Conservation (phyloP, 306 rosid genomes). For the Sindora glabra region DNA sequence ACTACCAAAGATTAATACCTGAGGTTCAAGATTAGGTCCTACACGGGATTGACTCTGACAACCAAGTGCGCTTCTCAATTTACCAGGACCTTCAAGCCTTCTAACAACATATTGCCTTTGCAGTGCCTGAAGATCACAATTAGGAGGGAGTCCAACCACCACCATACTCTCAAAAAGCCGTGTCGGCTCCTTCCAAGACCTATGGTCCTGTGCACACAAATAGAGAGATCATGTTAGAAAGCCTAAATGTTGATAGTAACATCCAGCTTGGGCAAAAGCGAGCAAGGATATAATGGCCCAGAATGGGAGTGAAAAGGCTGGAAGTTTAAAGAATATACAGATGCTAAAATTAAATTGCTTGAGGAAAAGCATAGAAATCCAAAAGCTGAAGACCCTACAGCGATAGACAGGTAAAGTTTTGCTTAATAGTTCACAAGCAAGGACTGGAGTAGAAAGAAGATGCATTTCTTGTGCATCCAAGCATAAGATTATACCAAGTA, state of each 20-base stretch:
- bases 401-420: neutral
- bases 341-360: constrained; percentile 1
- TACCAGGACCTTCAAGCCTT: constrained; percentile 59
- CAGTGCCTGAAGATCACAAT: constrained; percentile 74
- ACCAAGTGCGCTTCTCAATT: constrained; percentile 57
- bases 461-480: neutral
- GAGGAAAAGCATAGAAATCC: neutral
- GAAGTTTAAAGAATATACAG: neutral
- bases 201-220: constrained; percentile 47
- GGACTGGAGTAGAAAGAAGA: neutral
- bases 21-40: constrained; percentile 86
- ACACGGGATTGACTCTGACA: constrained; percentile 63
- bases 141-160: constrained; percentile 60
- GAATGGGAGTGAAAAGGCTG: neutral
- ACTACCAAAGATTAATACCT: constrained; percentile 55
- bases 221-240: constrained; percentile 8
- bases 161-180: constrained; percentile 62
- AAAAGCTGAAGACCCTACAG: neutral
- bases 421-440: neutral
- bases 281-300: neutral
- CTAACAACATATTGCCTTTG: constrained; percentile 59
- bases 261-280: neutral
- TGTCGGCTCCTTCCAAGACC: constrained; percentile 53
- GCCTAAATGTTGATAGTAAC: neutral
- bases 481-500: constrained; percentile 38